These are phyloP conservation scores for Ogataea nonfermentans DNA, from an alignment of 805 yeast genomes.

Conservation along the genomic window DNA sequence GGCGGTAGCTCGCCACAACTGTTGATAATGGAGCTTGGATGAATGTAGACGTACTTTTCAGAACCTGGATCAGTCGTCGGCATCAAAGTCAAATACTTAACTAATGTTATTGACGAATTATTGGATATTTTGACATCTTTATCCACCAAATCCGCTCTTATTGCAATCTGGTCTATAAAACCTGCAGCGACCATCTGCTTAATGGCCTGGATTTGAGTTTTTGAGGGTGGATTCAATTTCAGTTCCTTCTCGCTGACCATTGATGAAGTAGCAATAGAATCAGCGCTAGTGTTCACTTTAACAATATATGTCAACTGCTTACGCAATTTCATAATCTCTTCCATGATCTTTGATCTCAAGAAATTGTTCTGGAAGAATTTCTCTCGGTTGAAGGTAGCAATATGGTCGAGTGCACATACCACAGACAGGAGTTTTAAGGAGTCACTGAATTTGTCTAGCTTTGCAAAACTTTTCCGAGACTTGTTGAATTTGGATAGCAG, in stretches of 20 bases:
- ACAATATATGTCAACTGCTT: slow-evolving; percentile 78
- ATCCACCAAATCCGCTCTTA: slow-evolving; percentile 73
- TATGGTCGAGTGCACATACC: slow-evolving; percentile 83
- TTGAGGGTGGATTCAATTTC: slow-evolving; percentile 64
- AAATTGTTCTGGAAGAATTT: slow-evolving; percentile 60
- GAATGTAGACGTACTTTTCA: slow-evolving; percentile 69
- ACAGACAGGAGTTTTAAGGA: slow-evolving; percentile 73
- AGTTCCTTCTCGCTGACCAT: slow-evolving; percentile 39
- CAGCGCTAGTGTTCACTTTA: slow-evolving; percentile 58
- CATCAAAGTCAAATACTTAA: slow-evolving; percentile 65
- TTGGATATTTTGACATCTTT: slow-evolving; percentile 60
- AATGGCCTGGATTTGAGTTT: slow-evolving; percentile 67
- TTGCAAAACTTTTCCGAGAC: slow-evolving; percentile 59
- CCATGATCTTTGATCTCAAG: slow-evolving; percentile 76
- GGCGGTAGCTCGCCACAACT: slow-evolving; percentile 72
- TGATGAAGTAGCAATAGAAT: slow-evolving; percentile 51
- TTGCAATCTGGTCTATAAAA: slow-evolving; percentile 85
- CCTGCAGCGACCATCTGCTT: slow-evolving; percentile 95
- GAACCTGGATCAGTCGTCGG: slow-evolving; percentile 36
- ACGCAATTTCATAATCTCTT: slow-evolving; percentile 78
- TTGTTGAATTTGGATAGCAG: slow-evolving; percentile 52
- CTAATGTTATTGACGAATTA: slow-evolving; percentile 51
- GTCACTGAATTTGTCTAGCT: slow-evolving; percentile 74
- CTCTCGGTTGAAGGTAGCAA: slow-evolving; percentile 45
- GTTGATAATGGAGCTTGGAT: slow-evolving; percentile 69